Evolutionary conservation across 495 filamentous ascomycete genomes (phyloP).

Genomic region (Clavariopsis aquatica): DNA sequence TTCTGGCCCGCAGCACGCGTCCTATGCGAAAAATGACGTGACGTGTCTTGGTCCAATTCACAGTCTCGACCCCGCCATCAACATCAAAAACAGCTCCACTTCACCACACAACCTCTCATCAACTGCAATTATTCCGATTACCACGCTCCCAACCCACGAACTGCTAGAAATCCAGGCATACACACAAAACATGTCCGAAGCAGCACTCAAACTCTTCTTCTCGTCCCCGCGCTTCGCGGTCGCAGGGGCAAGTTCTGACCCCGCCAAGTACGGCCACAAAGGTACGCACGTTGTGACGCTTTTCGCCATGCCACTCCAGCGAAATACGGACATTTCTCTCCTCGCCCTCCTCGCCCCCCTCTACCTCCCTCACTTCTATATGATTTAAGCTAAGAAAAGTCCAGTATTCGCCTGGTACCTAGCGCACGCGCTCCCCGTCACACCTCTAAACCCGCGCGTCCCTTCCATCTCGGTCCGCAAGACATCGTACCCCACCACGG

Average conservation of each 20-base stretch:
- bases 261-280: constrained; percentile 88
- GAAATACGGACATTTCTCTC: constrained; percentile 14
- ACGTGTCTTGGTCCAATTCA: background rate
- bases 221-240: constrained; percentile 80
- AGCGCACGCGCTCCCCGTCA: constrained; percentile 69
- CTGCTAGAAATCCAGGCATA: too few species aligned
- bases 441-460: constrained; percentile 76
- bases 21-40: background rate
- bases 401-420: constrained; percentile 85
- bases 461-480: constrained; percentile 58
- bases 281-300: too few species aligned
- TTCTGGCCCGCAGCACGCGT: background rate
- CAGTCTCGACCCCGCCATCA: background rate
- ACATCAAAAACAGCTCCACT: background rate
- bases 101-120: background rate
- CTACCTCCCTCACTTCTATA: background rate
- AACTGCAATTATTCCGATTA: too few species aligned
- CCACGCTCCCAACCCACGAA: too few species aligned
- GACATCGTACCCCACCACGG: constrained; percentile 61
- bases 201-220: constrained; percentile 77
- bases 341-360: background rate
- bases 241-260: constrained; percentile 82
- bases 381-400: background rate
- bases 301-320: too few species aligned
- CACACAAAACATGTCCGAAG: constrained; percentile 46